Evolutionary conservation across 148 eudicot genomes (phyloP).

Genomic region (Camellia japonica): DNA sequence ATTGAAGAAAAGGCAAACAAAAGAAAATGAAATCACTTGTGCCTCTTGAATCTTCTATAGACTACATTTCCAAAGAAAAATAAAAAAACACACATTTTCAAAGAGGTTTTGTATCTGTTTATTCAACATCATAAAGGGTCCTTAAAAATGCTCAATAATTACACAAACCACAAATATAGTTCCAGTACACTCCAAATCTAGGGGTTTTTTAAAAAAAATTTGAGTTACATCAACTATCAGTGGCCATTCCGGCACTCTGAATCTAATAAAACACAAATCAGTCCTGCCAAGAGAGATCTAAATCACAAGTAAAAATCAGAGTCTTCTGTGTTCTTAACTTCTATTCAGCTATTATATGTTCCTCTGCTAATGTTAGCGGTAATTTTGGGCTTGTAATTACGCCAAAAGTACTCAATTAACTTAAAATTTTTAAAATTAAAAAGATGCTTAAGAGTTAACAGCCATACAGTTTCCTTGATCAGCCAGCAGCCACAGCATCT

Average conservation of each 20-base stretch:
- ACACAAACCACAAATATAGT: not conserved
- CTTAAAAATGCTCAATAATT: constrained; percentile 8
- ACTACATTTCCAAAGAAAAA: too few species aligned
- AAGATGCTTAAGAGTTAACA: not conserved
- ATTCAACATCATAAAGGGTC: not conserved
- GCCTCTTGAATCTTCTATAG: too few species aligned
- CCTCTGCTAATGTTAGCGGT: constrained; percentile 46
- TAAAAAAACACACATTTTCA: not conserved
- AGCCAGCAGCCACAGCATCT: constrained; percentile 88
- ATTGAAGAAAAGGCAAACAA: too few species aligned
- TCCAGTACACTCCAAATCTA: not conserved
- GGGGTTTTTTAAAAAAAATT: not conserved
- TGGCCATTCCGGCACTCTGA: constrained; percentile 36
- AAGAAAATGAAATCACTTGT: too few species aligned
- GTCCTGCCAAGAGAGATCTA: constrained; percentile 45
- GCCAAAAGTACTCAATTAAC: constrained; percentile 53
- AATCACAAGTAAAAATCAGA: constrained; percentile 24
- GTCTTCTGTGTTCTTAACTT: constrained; percentile 5
- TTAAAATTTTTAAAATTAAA: constrained; percentile 18
- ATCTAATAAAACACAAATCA: constrained; percentile 46
- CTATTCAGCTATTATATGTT: constrained; percentile 19
- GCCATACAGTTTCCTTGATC: constrained; percentile 15
- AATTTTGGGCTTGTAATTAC: constrained; percentile 55
- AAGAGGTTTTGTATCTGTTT: not conserved
- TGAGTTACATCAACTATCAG: constrained; percentile 11